phyloP scores from a whole-genome alignment of 1,139 yeast genomes.

The Wickerhamiella pararugosa region DNA sequence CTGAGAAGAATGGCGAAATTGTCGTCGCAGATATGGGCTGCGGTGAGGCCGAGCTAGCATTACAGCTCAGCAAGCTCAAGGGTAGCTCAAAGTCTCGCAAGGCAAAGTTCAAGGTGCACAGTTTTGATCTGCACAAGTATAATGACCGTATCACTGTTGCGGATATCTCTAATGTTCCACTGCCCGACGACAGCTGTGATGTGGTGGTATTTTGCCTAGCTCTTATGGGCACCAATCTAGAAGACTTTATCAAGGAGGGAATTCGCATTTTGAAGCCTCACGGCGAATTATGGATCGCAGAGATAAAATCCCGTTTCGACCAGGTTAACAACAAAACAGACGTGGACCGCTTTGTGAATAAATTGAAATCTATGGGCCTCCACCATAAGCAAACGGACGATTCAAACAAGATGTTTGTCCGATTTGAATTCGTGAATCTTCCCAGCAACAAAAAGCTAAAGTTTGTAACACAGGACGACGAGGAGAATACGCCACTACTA shows the following conservation, averaged over 20 bases:
- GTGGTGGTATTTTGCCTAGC: constrained; percentile 86
- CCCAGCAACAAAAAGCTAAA: constrained; percentile 36
- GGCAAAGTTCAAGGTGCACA: constrained; percentile 47
- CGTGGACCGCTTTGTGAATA: constrained; percentile 55
- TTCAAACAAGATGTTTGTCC: constrained; percentile 79
- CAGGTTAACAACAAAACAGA: constrained; percentile 19
- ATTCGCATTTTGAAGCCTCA: constrained; percentile 71
- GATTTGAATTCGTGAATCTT: constrained; percentile 89
- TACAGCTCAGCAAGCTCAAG: constrained; percentile 39
- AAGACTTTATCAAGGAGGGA: constrained; percentile 85
- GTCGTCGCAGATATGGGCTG: constrained; percentile 97
- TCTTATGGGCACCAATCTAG: constrained; percentile 90
- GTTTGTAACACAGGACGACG: constrained; percentile 50
- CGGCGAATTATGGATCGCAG: constrained; percentile 96
- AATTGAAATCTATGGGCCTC: constrained; percentile 54
- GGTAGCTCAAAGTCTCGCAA: constrained; percentile 23
- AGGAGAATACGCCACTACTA: constrained; percentile 69
- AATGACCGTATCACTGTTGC: constrained; percentile 89
- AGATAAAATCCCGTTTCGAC: constrained; percentile 84
- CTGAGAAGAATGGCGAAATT: constrained; percentile 30
- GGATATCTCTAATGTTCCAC: constrained; percentile 81
- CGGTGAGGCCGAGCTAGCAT: constrained; percentile 84
- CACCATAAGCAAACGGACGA: constrained; percentile 82
- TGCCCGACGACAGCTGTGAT: constrained; percentile 61
- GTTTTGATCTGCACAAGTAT: constrained; percentile 78